Percentiles rank a stretch among this genome's conserved stretches.
Conservation (phyloP, 768 basidiomycete genomes). For the Amanita polypyramis region DNA sequence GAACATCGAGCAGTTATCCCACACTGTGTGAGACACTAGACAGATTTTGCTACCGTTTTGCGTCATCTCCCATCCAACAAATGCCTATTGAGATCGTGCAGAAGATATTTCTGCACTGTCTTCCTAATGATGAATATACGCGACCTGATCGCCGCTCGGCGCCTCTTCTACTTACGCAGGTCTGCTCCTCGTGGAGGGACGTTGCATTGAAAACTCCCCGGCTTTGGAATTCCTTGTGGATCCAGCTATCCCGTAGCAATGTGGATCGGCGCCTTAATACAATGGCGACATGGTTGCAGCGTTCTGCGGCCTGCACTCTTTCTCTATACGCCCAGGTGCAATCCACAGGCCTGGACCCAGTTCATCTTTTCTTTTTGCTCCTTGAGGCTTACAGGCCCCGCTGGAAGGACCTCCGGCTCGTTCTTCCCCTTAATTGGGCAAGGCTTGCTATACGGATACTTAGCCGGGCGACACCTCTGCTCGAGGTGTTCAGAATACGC, state of each 20-base stretch:
- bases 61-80: background rate
- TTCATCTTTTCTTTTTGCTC: constrained; percentile 7
- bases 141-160: constrained; percentile 9
- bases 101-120: constrained; percentile 14
- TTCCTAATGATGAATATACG: constrained; percentile 12
- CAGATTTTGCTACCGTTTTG: background rate
- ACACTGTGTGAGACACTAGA: background rate
- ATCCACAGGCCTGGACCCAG: constrained; percentile 12
- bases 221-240: constrained; percentile 15
- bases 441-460: constrained; percentile 8
- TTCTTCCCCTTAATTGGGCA: constrained; percentile 6
- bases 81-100: constrained; percentile 17
- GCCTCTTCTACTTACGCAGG: constrained; percentile 15
- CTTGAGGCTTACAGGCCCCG: constrained; percentile 9
- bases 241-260: constrained; percentile 10
- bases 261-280: constrained; percentile 11
- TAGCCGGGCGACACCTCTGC: constrained; percentile 9
- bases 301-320: constrained; percentile 10
- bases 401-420: constrained; percentile 13
- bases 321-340: constrained; percentile 10
- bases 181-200: constrained; percentile 15
- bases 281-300: constrained; percentile 14
- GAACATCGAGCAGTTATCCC: background rate
- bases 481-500: constrained; percentile 11
- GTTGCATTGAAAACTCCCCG: constrained; percentile 12